Evolutionary conservation across 345 rosid genomes (phyloP), one percentile per base, ranked within the genome.

Genomic region (Sisymbrium altissimum): DNA sequence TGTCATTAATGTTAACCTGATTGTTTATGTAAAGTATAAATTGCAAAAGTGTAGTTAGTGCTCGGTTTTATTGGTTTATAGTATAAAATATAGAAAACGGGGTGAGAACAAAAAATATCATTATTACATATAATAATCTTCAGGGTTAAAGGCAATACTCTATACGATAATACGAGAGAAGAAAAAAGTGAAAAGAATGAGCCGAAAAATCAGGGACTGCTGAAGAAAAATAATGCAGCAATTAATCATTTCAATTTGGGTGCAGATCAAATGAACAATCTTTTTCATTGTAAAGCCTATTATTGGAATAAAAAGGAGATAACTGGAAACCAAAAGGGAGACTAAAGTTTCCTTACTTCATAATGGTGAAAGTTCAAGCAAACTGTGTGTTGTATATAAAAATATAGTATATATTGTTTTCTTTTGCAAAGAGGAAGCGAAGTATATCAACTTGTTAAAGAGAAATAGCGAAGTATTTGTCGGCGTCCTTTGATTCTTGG

Each of bases 401-500:
- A 23, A 13, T 0, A 13, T 7, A n/a, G n/a, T n/a, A 35, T 14
- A 30, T 43, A 9, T 36, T 7, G 21, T 38, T 48, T 71, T 49
- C 21, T 36, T 66, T 58, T 66, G 48, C 40, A 45, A 55, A 38
- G 58, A 56, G 4, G 49, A 73, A 32, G 52, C 10, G 10, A 49
- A n/a, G 41, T 53, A 52, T 57, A 75, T 66, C 68, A 68, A 50
- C 43, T 75, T 68, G 74, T 15, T 53, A 41, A 75, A 41, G 19
- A 68, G 63, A 44, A 62, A 62, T 9, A 69, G 23, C 35, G 7
- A 75, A 61, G 17, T 41, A 68, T 68, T 61, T 76, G 79, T 76
- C 58, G 57, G 36, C 59, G 64, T 68, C 74, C 49, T 23, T 50
- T 60, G 29, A 52, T 68, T 61, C 38, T 61, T 75, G 79, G 74